Evolutionary conservation across 768 basidiomycete genomes (phyloP).

Genomic region (Phylloporus rhodoxanthus): DNA sequence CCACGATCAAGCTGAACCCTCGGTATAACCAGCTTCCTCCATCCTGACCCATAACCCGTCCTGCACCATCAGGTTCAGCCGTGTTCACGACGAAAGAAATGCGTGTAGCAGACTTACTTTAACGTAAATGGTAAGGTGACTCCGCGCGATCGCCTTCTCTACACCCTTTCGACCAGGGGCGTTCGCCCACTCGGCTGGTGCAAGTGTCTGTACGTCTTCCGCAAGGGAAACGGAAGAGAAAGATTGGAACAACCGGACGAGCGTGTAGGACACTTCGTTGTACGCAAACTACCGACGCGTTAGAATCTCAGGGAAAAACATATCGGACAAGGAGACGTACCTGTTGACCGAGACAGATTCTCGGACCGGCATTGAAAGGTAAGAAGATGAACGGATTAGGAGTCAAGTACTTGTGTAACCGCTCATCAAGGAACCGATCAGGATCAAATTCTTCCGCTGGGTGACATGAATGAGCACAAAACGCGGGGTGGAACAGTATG

Average conservation of each 20-base stretch:
- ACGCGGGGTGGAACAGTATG: no score
- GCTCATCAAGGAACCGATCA: slow-evolving; percentile 59
- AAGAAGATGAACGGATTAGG: slow-evolving; percentile 50
- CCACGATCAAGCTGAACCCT: neutral
- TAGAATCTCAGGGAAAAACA: neutral
- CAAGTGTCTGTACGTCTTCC: slow-evolving; percentile 39
- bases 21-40: slow-evolving; percentile 9
- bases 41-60: slow-evolving; percentile 26
- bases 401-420: slow-evolving; percentile 49
- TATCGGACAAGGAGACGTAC: slow-evolving; percentile 5
- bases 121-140: slow-evolving; percentile 51
- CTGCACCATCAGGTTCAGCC: slow-evolving; percentile 8
- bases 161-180: slow-evolving; percentile 32
- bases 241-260: slow-evolving; percentile 52
- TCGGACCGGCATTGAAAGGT: slow-evolving; percentile 37
- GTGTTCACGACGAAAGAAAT: neutral
- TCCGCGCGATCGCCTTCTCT: slow-evolving; percentile 43
- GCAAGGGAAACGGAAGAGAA: slow-evolving; percentile 40
- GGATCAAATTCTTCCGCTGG: slow-evolving; percentile 58
- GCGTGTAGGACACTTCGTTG: slow-evolving; percentile 58
- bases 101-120: slow-evolving; percentile 30
- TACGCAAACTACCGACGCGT: slow-evolving; percentile 49
- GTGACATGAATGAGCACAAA: neutral
- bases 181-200: slow-evolving; percentile 41
- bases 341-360: slow-evolving; percentile 37